A percentile compares a stretch with the other conserved stretches of the same genome.
Conservation (phyloP, 1,284 basidiomycete species). For the Fomitopsis pinicola region DNA sequence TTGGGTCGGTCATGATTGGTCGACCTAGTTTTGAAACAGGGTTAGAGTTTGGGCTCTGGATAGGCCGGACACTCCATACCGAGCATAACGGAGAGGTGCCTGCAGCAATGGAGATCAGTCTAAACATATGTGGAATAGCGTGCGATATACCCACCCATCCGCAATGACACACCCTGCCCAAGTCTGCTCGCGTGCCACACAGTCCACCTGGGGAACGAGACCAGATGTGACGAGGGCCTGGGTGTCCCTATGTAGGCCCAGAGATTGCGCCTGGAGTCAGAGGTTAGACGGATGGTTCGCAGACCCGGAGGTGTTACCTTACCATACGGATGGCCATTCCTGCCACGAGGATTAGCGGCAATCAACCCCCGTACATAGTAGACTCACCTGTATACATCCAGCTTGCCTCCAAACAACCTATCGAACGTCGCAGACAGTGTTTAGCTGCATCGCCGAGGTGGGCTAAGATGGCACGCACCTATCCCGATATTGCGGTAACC, state of each 20-base stretch:
- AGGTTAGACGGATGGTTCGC: not conserved
- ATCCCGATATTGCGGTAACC: slow-evolving; percentile 6
- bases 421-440: not conserved
- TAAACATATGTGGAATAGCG: not conserved
- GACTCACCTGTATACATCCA: slow-evolving; percentile 8
- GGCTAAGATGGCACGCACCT: not conserved
- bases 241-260: slow-evolving; percentile 5
- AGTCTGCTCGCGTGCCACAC: slow-evolving; percentile 3
- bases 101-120: not conserved
- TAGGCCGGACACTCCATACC: not conserved
- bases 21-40: slow-evolving; percentile 3
- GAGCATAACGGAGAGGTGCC: slow-evolving; percentile 6
- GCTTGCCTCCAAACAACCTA: slow-evolving; percentile 4
- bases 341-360: not conserved
- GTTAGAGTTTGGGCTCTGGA: not conserved
- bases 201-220: not conserved
- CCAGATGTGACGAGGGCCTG: not conserved
- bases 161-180: slow-evolving; percentile 9
- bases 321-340: slow-evolving; percentile 10
- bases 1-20: not conserved
- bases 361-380: not conserved
- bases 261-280: slow-evolving; percentile 5
- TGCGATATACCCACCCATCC: slow-evolving; percentile 5
- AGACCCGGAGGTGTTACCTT: not conserved
- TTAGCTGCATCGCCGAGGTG: not conserved